phyloP scores from a whole-genome alignment of 306 rosid species.

The Acacia crassicarpa region DNA sequence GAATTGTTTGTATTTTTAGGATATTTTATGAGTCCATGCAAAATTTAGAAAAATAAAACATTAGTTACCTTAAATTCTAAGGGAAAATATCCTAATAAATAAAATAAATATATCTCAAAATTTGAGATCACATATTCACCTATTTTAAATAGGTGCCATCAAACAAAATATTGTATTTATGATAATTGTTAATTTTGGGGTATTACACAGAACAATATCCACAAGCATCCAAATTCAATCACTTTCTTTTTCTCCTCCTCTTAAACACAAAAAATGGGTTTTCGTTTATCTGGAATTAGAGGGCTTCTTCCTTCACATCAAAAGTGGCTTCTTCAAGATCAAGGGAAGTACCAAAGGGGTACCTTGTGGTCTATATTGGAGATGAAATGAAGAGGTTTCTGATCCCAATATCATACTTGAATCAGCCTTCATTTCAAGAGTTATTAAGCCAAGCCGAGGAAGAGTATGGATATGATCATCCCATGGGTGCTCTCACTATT shows the following conservation, averaged over 20 bases:
- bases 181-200: no score
- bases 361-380: conserved; percentile 17
- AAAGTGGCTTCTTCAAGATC: background rate
- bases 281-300: background rate
- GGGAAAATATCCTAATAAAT: no score
- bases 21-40: no score
- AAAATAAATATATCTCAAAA: no score
- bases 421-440: conserved; percentile 7
- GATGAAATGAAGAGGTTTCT: conserved; percentile 25
- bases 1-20: no score
- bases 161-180: no score
- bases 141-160: no score
- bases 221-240: background rate
- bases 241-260: background rate
- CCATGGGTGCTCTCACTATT: background rate
- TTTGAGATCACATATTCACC: no score
- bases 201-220: background rate
- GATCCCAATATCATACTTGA: conserved; percentile 29
- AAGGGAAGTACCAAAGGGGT: conserved; percentile 24
- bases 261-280: conserved; percentile 9
- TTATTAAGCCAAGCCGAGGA: background rate
- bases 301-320: background rate
- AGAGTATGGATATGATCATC: background rate
- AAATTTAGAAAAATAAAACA: no score
- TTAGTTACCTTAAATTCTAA: no score